Base-by-base conservation (phyloP, 106 monocot species). In the Dioscorea alata region DNA sequence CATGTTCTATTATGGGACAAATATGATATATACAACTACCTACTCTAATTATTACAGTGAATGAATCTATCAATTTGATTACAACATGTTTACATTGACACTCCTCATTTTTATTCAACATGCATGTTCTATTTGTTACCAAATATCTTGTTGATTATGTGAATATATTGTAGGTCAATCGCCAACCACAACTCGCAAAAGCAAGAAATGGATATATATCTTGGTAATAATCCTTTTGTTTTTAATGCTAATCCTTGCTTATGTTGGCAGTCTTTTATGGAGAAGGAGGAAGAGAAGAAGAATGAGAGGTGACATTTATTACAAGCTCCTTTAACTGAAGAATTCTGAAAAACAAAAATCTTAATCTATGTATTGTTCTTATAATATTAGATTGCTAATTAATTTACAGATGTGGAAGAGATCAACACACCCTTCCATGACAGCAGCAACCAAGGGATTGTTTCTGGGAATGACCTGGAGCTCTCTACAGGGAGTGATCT, bases 261-360 rank as follows among this genome's bases (percentile, higher is more conserved):
- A 15, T 65, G 18, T 65, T 48, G 65, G 65, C 21, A 1, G n/a
- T 20, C 10, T 48, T 21, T 1, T 65, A 48, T 42, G 42, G 42
- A 35, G n/a, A n/a, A n/a, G 65, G 42, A 65, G 65, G 42, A 65
- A 35, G 42, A 48, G 19, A 35, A 65, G n/a, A 35, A 65, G 10
- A 65, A 17, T 18, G 0, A 35, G 23, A 25, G 52, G 18, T 52
- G 22, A 23, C 52, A 54, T 2, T 42, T 16, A 51, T 14, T 12
- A 13, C 15, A 54, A 50, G 12, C 21, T 17, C 49, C n/a, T 42
- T 42, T 6, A 4, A 50, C 48, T 20, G 1, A 6, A 0, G 48
- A 20, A 15, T 15, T 21, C n/a, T 2, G 20, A 22, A 17, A 6
- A 1, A 66, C n/a, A 21, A 20, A 19, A 35, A 8, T 0, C 17